phyloP scores from a whole-genome alignment of 306 rosid species.

The Heteromeles arbutifolia region DNA sequence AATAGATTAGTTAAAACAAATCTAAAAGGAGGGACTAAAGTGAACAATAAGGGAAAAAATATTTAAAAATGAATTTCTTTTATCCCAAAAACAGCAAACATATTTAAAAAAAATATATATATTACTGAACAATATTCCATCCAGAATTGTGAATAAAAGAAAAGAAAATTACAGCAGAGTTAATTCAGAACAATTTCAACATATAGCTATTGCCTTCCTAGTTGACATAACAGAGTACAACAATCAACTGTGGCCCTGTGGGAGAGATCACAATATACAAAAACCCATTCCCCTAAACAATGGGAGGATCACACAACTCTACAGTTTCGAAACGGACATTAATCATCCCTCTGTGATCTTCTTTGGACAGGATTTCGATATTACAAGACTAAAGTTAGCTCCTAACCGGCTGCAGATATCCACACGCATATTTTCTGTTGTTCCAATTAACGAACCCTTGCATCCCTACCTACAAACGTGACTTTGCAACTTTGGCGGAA shows the following conservation, averaged over 20 bases:
- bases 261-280: background rate
- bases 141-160: background rate
- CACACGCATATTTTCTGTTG: background rate
- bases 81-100: no score
- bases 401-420: slow-evolving; percentile 2
- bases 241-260: background rate
- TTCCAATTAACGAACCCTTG: background rate
- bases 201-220: background rate
- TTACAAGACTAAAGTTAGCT: slow-evolving; percentile 2
- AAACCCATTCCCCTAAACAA: background rate
- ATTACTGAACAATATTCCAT: background rate
- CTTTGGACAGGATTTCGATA: background rate
- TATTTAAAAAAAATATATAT: no score
- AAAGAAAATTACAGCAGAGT: background rate
- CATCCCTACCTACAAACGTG: background rate
- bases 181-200: background rate
- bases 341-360: background rate
- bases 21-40: no score
- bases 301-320: slow-evolving; percentile 4
- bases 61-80: no score
- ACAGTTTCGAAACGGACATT: background rate
- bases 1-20: no score
- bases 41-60: no score
- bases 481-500: background rate
- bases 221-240: background rate